Conservation (phyloP, 148 eudicot genomes). For the Chenopodium berlandieri region DNA sequence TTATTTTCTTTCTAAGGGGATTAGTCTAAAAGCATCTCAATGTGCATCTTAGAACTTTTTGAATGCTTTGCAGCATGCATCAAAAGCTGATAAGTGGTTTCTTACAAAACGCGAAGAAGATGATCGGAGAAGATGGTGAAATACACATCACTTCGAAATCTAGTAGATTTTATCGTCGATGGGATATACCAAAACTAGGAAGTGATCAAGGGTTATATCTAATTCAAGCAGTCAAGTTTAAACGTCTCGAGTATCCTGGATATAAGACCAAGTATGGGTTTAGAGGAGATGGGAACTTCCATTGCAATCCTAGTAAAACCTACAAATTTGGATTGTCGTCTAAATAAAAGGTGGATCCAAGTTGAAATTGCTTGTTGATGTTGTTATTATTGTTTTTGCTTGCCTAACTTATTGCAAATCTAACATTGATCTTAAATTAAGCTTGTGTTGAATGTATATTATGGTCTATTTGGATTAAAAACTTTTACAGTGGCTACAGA, state of each 20-base stretch:
- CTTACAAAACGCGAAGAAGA: neutral
- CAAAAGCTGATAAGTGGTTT: neutral
- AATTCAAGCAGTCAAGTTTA: neutral
- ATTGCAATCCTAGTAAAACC: slow-evolving; percentile 26
- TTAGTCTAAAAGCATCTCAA: too few relatives aligned
- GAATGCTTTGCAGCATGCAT: neutral
- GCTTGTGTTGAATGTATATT: too few relatives aligned
- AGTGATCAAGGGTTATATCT: neutral
- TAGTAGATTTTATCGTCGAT: neutral
- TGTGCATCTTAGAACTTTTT: too few relatives aligned
- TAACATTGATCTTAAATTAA: too few relatives aligned
- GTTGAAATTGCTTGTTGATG: too few relatives aligned
- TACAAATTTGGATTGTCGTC: slow-evolving; percentile 21
- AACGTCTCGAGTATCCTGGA: slow-evolving; percentile 11
- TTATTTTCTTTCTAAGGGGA: too few relatives aligned
- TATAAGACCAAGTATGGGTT: slow-evolving; percentile 30
- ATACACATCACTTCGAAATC: neutral
- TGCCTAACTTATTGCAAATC: too few relatives aligned
- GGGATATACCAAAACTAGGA: neutral
- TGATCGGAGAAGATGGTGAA: neutral
- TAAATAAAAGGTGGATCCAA: neutral
- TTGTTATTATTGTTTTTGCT: too few relatives aligned
- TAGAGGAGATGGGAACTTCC: slow-evolving; percentile 29
- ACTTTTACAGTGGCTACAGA: too few relatives aligned
- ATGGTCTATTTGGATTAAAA: too few relatives aligned